Percentiles rank a stretch among this genome's conserved stretches.
Conservation (phyloP, 345 rosid genomes). For the Passiflora organensis region DNA sequence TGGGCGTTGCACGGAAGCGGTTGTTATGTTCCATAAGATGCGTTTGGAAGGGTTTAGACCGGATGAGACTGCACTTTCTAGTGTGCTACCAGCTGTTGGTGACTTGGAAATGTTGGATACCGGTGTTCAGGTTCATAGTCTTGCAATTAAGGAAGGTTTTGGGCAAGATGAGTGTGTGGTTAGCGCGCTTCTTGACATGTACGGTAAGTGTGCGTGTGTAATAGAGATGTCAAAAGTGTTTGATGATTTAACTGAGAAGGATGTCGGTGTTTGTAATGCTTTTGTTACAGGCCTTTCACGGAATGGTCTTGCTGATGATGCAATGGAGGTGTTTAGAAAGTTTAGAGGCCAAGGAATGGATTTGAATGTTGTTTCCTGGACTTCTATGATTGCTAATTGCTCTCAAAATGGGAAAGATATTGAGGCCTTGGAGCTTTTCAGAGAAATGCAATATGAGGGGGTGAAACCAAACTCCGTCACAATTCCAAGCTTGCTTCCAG, state of each 20-base stretch:
- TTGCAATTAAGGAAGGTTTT: conserved; percentile 40
- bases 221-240: conserved; percentile 34
- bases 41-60: conserved; percentile 41
- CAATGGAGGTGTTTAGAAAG: conserved; percentile 39
- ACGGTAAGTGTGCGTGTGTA: conserved; percentile 44
- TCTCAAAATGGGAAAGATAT: conserved; percentile 60
- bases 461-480: conserved; percentile 58
- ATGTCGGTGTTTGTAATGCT: conserved; percentile 54
- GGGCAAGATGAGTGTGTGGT: conserved; percentile 34
- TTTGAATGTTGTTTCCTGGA: conserved; percentile 62
- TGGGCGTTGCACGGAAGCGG: conserved; percentile 33
- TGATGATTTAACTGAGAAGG: conserved; percentile 32
- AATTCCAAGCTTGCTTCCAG: conserved; percentile 61
- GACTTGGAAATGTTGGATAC: conserved; percentile 31
- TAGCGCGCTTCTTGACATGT: conserved; percentile 51
- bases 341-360: conserved; percentile 34
- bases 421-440: conserved; percentile 50
- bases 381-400: conserved; percentile 56
- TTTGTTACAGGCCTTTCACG: conserved; percentile 50
- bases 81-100: conserved; percentile 50
- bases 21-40: conserved; percentile 41
- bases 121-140: conserved; percentile 53
- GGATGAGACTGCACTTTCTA: conserved; percentile 40
- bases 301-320: conserved; percentile 46
- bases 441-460: conserved; percentile 59